These are phyloP conservation scores for Leccinellum albellum DNA, from an alignment of 768 basidiomycete species.

Conservation along the genomic window DNA sequence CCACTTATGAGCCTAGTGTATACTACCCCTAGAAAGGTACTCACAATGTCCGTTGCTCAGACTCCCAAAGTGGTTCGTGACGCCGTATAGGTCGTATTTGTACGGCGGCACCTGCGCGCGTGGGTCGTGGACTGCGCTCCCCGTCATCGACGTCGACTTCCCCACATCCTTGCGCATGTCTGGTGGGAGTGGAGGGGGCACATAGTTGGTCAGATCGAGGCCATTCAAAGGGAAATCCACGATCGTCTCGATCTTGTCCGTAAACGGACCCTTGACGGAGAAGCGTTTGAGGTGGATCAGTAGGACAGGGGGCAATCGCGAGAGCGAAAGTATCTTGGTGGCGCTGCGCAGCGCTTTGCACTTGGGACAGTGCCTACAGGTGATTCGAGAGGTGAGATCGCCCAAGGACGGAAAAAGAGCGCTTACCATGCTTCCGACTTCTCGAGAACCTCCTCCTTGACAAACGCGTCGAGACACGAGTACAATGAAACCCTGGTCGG, in stretches of 20 bases:
- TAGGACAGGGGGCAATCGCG: constrained; percentile 89
- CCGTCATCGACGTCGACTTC: constrained; percentile 27
- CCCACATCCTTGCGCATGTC: constrained; percentile 52
- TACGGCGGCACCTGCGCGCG: constrained; percentile 84
- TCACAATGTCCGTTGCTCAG: constrained; percentile 93
- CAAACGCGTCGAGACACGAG: constrained; percentile 85
- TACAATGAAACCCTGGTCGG: constrained; percentile 63
- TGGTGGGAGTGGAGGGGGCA: constrained; percentile 76
- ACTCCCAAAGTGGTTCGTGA: constrained; percentile 95
- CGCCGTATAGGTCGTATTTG: constrained; percentile 89
- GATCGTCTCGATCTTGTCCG: constrained; percentile 93
- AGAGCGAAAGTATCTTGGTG: constrained; percentile 81
- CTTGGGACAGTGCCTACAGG: constrained; percentile 84
- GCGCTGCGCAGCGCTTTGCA: constrained; percentile 89
- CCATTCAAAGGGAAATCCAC: constrained; percentile 80
- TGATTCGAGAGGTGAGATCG: background rate
- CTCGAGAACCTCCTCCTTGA: constrained; percentile 86
- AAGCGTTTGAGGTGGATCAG: constrained; percentile 92
- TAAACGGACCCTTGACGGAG: constrained; percentile 85
- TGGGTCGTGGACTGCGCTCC: constrained; percentile 56
- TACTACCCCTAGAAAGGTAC: constrained; percentile 27
- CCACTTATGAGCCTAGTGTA: background rate
- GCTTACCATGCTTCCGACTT: constrained; percentile 90
- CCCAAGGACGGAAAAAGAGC: background rate
- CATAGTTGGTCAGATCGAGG: constrained; percentile 71